These are phyloP conservation scores for Zalaria sp. DNA, from an alignment of 2,329 filamentous ascomycete species.

Conservation along the genomic window DNA sequence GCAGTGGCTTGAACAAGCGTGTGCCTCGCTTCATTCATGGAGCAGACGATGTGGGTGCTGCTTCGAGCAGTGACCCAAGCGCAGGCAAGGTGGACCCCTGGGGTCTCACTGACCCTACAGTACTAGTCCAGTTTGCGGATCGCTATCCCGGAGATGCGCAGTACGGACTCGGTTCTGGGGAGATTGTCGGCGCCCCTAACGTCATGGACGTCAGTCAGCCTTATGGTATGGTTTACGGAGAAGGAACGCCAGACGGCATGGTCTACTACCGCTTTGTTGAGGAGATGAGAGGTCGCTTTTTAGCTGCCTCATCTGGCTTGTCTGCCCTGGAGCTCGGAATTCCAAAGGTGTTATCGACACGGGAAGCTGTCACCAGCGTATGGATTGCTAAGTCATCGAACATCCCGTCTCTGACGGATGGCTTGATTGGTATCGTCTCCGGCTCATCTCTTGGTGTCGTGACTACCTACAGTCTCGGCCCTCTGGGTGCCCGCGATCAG, in stretches of 20 bases:
- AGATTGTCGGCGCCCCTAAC: constrained; percentile 63
- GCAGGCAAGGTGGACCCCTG: constrained; percentile 65
- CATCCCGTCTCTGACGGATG: constrained; percentile 58
- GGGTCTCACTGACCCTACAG: constrained; percentile 63
- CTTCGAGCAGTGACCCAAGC: constrained; percentile 69
- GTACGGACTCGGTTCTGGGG: constrained; percentile 67
- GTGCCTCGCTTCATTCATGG: constrained; percentile 72
- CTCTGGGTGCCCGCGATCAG: constrained; percentile 33
- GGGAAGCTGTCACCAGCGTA: constrained; percentile 60
- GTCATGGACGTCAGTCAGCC: constrained; percentile 81
- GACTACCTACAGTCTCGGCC: constrained; percentile 58
- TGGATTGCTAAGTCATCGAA: constrained; percentile 79
- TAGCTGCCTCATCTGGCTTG: constrained; percentile 47
- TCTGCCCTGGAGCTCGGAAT: constrained; percentile 57
- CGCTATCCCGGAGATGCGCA: constrained; percentile 57
- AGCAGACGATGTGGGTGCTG: constrained; percentile 60
- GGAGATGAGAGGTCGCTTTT: constrained; percentile 64
- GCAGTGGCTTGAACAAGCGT: constrained; percentile 51
- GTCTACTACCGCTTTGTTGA: constrained; percentile 61
- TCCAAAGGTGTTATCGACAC: constrained; percentile 55
- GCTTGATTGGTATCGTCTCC: constrained; percentile 66
- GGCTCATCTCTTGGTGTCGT: constrained; percentile 76
- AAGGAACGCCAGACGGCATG: constrained; percentile 73
- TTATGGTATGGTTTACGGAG: constrained; percentile 71
- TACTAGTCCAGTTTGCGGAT: constrained; percentile 66